These are phyloP conservation scores for Earliella scabrosa DNA, from an alignment of 1,284 basidiomycete genomes.

Conservation along the genomic window DNA sequence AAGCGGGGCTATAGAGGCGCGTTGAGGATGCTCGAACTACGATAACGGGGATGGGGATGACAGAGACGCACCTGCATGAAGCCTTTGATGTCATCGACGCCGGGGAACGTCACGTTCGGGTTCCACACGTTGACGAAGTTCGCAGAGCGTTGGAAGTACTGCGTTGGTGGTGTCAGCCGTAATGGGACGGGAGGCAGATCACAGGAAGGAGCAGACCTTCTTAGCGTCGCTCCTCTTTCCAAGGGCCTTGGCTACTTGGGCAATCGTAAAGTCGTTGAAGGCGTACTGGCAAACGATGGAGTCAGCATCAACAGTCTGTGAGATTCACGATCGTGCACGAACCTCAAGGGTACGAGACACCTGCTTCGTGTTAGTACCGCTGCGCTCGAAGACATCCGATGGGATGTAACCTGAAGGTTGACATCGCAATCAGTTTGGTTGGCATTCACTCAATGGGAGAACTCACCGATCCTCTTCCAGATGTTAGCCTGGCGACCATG, in stretches of 20 bases:
- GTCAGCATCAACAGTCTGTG: too few relatives aligned
- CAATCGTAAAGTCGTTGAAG: conserved; percentile 66
- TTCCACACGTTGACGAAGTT: conserved; percentile 69
- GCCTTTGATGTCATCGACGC: conserved; percentile 42
- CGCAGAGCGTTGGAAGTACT: conserved; percentile 58
- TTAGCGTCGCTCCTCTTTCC: conserved; percentile 52
- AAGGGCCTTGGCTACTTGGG: conserved; percentile 60
- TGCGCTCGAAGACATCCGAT: conserved; percentile 52
- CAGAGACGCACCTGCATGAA: conserved; percentile 59
- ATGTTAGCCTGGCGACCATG: conserved; percentile 62
- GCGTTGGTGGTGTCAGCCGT: not conserved
- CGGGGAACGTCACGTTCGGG: conserved; percentile 52
- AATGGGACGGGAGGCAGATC: not conserved
- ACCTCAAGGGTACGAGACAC: conserved; percentile 66
- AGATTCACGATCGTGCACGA: not conserved
- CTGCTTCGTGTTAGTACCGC: conserved; percentile 62
- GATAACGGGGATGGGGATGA: not conserved
- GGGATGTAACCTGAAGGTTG: conserved; percentile 47
- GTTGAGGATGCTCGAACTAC: not conserved
- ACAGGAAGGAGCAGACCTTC: conserved; percentile 42
- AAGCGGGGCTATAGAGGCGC: conserved; percentile 50
- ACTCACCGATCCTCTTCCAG: conserved; percentile 47
- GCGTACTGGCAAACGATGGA: conserved; percentile 46
- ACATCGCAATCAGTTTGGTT: not conserved
- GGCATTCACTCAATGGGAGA: too few relatives aligned